Conservation (phyloP, 768 basidiomycete genomes). For the Panellus pusillus region DNA sequence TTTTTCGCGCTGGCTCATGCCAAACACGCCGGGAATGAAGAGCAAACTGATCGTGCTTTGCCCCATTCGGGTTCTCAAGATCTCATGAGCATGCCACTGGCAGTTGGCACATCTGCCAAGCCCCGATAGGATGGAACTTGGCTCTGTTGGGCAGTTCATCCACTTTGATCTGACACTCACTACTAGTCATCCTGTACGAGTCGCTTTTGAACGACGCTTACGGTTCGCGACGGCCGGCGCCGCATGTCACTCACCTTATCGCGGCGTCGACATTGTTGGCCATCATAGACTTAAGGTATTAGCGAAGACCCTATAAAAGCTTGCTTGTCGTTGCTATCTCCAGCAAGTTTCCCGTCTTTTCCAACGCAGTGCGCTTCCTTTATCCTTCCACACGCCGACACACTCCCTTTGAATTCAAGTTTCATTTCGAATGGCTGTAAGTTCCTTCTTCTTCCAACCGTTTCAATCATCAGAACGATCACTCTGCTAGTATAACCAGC, state of each 20-base stretch:
- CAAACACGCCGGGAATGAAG: too few relatives aligned
- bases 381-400: background rate
- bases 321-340: background rate
- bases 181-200: too few relatives aligned
- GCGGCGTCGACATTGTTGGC: too few relatives aligned
- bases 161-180: too few relatives aligned
- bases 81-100: background rate
- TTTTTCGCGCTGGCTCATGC: slow-evolving; percentile 30
- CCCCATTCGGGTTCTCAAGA: too few relatives aligned
- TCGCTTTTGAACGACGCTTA: too few relatives aligned
- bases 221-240: too few relatives aligned
- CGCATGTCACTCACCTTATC: too few relatives aligned
- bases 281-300: too few relatives aligned
- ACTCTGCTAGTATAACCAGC: slow-evolving; percentile 16
- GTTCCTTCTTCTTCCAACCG: background rate
- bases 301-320: slow-evolving; percentile 1
- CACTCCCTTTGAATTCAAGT: slow-evolving; percentile 6
- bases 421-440: slow-evolving; percentile 16
- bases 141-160: background rate
- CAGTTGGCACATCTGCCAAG: too few relatives aligned
- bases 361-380: slow-evolving; percentile 5
- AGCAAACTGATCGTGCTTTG: too few relatives aligned
- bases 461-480: background rate
- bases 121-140: too few relatives aligned
- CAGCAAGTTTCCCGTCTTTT: background rate